Base-by-base conservation (phyloP, 2,329 filamentous ascomycete genomes). In the Fusarium brevicatenulatum region DNA sequence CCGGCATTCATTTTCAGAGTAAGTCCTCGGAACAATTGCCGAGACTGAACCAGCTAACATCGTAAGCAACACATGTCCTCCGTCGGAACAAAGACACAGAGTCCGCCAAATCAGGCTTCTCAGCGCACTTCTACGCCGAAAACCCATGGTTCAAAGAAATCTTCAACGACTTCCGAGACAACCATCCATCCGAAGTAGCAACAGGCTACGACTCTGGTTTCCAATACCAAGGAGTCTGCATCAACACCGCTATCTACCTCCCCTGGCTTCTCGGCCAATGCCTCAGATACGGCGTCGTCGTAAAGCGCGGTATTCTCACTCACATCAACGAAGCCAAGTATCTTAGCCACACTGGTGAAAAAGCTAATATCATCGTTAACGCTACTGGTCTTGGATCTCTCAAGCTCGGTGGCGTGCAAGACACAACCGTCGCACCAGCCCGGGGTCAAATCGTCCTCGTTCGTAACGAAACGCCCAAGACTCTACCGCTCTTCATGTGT, bases 201-300 rank as follows among this genome's bases (percentile, higher is more conserved):
- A 75, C 84, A 0, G 93, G 89, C 19, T 89, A 91, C 57, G 91
- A 94, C 67, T 92, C 91, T 12, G 95, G 90, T 19, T 93, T 90
- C 53, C 86, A 88, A 59, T 97, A 96, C 81, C 94, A 90, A 13
- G 95, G 93, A 2, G 91, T 97, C 21, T 98, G 95, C 83, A 95
- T 98, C 80, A 98, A 98, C 83, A 93, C 93, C 0, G 90, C 93
- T 43, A 83, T 97, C 63, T 98, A 97, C 82, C 89, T 98, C 2
- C 91, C 93, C 4, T 98, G 93, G 90, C 90, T 98, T 0, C 85
- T 93, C 0, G 92, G 93, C 2, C 92, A 96, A 82, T 97, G 94
- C 80, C 86, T 93, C 30, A 90, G 90, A 76, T 88, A 90, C 62
- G 93, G 94, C n/a, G 92, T 93, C 9, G 84, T 90, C 2, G 84